Conservation (phyloP, 257 asterid genomes). For the Nicotiana attenuata region DNA sequence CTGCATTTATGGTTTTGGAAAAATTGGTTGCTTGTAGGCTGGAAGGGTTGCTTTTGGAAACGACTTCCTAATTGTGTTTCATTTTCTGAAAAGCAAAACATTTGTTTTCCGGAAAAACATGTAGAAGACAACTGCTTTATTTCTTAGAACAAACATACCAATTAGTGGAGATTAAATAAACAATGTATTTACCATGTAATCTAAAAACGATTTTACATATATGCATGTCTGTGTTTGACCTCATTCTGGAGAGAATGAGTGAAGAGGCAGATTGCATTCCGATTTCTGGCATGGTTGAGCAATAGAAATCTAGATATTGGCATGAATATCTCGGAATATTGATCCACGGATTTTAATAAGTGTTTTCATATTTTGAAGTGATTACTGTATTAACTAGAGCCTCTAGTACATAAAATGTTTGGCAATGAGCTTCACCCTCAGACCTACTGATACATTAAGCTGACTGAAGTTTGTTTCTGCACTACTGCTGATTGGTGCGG, state of each 20-base stretch:
- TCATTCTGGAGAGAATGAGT: not conserved
- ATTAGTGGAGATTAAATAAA: not conserved
- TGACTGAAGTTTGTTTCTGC: not conserved
- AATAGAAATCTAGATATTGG: not conserved
- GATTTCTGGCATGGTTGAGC: not conserved
- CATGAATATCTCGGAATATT: not conserved
- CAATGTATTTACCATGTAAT: not conserved
- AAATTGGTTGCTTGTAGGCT: not conserved
- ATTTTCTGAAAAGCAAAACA: not conserved
- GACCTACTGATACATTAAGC: not conserved
- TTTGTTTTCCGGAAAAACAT: not conserved
- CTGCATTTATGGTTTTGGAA: not conserved
- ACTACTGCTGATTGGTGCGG: slow-evolving; percentile 1
- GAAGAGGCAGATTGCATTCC: not conserved
- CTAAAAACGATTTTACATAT: not conserved
- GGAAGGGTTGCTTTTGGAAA: not conserved
- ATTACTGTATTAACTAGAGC: not conserved
- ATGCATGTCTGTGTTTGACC: not conserved
- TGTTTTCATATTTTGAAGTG: not conserved
- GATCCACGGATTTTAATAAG: not conserved
- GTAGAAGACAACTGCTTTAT: not conserved
- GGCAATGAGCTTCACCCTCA: not conserved
- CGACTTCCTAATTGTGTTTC: not conserved
- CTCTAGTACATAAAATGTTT: not conserved
- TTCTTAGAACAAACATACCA: not conserved